A percentile compares a stretch with the other conserved stretches of the same genome.
Conservation (phyloP, 2,329 filamentous ascomycete genomes). For the Fonsecaea nubica region DNA sequence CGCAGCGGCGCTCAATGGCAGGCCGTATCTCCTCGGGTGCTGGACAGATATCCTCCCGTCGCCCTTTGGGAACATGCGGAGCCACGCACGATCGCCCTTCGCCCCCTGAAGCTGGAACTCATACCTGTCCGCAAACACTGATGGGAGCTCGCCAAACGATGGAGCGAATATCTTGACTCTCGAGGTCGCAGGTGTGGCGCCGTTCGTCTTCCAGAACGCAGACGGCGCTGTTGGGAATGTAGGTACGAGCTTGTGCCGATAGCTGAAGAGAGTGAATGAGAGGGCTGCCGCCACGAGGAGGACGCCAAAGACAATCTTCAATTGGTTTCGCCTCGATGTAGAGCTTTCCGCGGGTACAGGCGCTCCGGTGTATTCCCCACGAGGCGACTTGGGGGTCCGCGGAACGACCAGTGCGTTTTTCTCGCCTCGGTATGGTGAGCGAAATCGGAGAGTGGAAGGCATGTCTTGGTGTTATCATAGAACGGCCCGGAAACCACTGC, state of each 20-base stretch:
- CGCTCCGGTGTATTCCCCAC: slow-evolving; percentile 19
- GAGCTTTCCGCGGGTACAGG: background rate
- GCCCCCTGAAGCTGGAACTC: slow-evolving; percentile 17
- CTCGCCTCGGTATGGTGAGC: slow-evolving; percentile 9
- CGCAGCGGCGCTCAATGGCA: slow-evolving; percentile 16
- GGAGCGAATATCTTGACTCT: background rate
- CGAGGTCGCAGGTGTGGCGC: background rate
- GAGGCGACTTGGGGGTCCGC: slow-evolving; percentile 19
- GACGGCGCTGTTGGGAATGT: background rate
- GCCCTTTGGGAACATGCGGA: slow-evolving; percentile 26
- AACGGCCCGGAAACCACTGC: background rate
- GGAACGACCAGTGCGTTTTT: slow-evolving; percentile 2
- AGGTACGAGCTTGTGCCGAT: background rate
- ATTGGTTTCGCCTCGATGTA: background rate
- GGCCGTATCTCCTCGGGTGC: slow-evolving; percentile 22
- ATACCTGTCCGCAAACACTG: slow-evolving; percentile 15
- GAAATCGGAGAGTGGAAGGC: slow-evolving; percentile 22
- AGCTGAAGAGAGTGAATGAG: slow-evolving; percentile 2
- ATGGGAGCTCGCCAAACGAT: background rate
- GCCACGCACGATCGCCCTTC: slow-evolving; percentile 24
- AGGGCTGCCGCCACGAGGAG: background rate
- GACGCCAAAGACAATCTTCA: slow-evolving; percentile 7
- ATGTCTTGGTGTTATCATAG: background rate
- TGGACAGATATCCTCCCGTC: slow-evolving; percentile 18
- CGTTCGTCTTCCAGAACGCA: background rate